A percentile compares a stretch with the other conserved stretches of the same genome.
Evolutionary conservation across 164 flowering plant genomes (phyloP).

Genomic region (Aristolochia californica): DNA sequence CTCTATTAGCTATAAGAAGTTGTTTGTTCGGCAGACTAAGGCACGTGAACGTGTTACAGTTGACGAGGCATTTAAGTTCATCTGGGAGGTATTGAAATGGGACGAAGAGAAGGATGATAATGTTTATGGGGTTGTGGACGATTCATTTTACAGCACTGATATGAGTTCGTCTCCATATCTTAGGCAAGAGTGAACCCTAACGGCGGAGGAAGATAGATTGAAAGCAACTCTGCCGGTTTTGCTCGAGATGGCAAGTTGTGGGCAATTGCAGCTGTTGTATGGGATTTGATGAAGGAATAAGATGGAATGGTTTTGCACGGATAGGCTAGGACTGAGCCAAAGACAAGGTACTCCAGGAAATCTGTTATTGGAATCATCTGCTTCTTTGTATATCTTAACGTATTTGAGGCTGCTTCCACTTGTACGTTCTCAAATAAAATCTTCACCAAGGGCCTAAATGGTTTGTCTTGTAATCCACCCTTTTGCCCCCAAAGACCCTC

Average conservation of each 20-base stretch:
- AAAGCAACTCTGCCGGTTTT: no score
- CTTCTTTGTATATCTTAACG: no score
- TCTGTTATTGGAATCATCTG: no score
- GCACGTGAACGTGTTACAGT: slow-evolving; percentile 32
- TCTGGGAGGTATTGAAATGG: slow-evolving; percentile 51
- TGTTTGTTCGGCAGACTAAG: slow-evolving; percentile 37
- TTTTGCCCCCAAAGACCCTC: no score
- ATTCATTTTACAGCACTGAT: slow-evolving; percentile 39
- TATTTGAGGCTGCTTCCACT: no score
- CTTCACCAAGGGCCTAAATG: no score
- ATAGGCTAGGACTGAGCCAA: background rate
- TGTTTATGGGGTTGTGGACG: slow-evolving; percentile 21
- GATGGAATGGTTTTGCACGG: background rate
- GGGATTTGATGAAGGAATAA: background rate
- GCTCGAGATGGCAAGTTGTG: no score
- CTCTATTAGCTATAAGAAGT: slow-evolving; percentile 29
- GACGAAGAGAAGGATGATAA: slow-evolving; percentile 38
- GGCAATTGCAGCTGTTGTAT: no score
- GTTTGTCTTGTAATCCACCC: no score
- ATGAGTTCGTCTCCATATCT: slow-evolving; percentile 30
- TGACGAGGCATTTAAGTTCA: slow-evolving; percentile 42
- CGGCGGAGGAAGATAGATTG: no score
- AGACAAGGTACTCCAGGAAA: no score
- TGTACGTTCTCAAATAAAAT: no score
- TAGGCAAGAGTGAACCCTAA: slow-evolving; percentile 18